Percentiles rank a stretch among this genome's conserved stretches.
phyloP scores from a whole-genome alignment of 768 basidiomycete species.

The Macrolepiota dolichaula region DNA sequence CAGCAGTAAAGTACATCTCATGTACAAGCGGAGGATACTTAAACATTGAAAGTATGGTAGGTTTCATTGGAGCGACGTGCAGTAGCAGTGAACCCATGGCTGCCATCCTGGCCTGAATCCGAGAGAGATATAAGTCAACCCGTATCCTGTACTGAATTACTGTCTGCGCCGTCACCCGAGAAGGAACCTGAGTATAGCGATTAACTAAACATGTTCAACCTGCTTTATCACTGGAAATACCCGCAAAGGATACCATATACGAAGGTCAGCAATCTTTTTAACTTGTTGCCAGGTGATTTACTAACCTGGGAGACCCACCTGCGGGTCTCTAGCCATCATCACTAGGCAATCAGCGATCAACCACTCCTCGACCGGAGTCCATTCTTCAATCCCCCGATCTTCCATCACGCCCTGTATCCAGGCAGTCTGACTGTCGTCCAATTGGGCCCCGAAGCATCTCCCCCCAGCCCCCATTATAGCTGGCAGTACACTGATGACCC shows the following conservation, averaged over 20 bases:
- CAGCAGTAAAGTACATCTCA: too few relatives aligned
- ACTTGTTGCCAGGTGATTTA: constrained; percentile 7
- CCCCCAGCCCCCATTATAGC: too few relatives aligned
- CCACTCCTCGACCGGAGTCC: constrained; percentile 46
- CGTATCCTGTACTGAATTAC: constrained; percentile 28
- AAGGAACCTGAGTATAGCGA: constrained; percentile 37
- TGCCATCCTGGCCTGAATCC: constrained; percentile 41
- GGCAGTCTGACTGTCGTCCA: constrained; percentile 56
- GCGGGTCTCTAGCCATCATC: constrained; percentile 50
- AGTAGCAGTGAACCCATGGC: too few relatives aligned
- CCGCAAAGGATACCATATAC: constrained; percentile 68
- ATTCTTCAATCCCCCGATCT: constrained; percentile 27
- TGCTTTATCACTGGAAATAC: constrained; percentile 38
- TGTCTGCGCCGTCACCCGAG: constrained; percentile 46
- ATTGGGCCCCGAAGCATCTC: constrained; percentile 76
- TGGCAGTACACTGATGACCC: too few relatives aligned
- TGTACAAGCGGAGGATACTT: too few relatives aligned
- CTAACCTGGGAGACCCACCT: constrained; percentile 50
- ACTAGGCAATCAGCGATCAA: constrained; percentile 40
- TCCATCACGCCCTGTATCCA: constrained; percentile 39
- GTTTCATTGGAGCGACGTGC: too few relatives aligned
- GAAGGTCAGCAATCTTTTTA: constrained; percentile 50
- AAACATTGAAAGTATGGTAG: too few relatives aligned
- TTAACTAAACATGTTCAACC: constrained; percentile 62
- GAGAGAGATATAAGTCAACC: constrained; percentile 41